These are phyloP conservation scores for Claviceps spartinae DNA, from an alignment of 2,329 filamentous ascomycete species.

Conservation along the genomic window DNA sequence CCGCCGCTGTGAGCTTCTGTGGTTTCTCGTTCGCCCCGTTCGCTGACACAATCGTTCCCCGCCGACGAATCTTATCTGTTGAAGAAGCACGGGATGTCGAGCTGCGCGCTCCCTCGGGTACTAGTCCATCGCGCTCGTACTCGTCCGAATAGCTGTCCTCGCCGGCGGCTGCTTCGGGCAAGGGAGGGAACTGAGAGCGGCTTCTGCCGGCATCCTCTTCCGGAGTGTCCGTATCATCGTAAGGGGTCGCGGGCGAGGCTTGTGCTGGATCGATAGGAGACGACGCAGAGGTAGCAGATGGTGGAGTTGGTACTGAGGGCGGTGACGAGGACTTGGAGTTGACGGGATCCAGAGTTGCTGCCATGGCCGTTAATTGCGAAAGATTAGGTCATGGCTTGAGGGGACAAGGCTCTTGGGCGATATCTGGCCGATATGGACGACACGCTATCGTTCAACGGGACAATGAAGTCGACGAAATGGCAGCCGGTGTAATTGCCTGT, in stretches of 20 bases:
- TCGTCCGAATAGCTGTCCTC: neutral
- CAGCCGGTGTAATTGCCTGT: no score
- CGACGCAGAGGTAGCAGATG: neutral
- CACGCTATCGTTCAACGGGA: no score
- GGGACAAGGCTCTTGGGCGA: neutral
- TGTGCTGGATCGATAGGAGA: neutral
- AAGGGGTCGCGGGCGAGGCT: conserved; percentile 11
- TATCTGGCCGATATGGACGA: no score
- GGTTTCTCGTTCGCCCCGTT: conserved; percentile 28
- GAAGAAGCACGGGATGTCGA: neutral
- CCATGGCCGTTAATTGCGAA: conserved; percentile 9
- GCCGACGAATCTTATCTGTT: conserved; percentile 7
- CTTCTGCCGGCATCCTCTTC: conserved; percentile 12
- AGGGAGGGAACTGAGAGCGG: conserved; percentile 3
- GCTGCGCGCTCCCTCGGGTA: neutral
- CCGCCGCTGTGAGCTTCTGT: conserved; percentile 41
- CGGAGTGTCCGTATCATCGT: conserved; percentile 19
- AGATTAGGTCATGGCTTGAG: conserved; percentile 1
- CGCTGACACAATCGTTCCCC: conserved; percentile 18
- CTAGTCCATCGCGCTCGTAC: neutral
- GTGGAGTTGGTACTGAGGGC: conserved; percentile 4
- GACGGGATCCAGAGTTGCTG: conserved; percentile 13
- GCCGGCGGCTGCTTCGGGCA: neutral
- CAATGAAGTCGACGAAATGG: no score
- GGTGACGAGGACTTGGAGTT: conserved; percentile 8